These are phyloP conservation scores for Leccinellum albellum DNA, from an alignment of 768 basidiomycete species.

Conservation along the genomic window DNA sequence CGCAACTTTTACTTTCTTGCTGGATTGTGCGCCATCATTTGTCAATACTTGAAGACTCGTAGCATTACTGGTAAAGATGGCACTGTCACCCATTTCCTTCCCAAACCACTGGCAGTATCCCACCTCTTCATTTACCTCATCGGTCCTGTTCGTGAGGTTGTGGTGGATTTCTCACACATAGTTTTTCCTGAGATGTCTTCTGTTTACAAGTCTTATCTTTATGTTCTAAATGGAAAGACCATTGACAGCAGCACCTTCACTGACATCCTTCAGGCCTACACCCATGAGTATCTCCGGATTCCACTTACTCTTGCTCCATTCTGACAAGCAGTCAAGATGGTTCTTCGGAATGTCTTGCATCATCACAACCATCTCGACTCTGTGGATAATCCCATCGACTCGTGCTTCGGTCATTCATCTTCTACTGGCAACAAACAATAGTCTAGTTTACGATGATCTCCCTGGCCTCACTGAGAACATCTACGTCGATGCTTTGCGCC, in stretches of 20 bases:
- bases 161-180: background rate
- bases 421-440: background rate
- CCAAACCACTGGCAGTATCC: background rate
- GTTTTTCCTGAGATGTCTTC: too few species aligned
- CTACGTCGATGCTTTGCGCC: background rate
- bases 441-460: background rate
- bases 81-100: background rate
- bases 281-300: background rate
- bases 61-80: background rate
- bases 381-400: background rate
- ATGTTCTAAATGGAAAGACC: background rate
- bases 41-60: background rate
- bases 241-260: background rate
- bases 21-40: background rate
- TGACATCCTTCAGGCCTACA: background rate
- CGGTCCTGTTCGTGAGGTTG: background rate
- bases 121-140: conserved; percentile 2
- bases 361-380: background rate
- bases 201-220: background rate
- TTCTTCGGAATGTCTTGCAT: background rate
- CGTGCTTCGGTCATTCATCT: background rate
- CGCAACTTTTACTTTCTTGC: background rate
- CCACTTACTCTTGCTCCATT: background rate
- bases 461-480: background rate
- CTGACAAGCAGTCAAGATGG: background rate